Conservation (phyloP, 2,329 filamentous ascomycete species). For the Metarhizium rileyi region DNA sequence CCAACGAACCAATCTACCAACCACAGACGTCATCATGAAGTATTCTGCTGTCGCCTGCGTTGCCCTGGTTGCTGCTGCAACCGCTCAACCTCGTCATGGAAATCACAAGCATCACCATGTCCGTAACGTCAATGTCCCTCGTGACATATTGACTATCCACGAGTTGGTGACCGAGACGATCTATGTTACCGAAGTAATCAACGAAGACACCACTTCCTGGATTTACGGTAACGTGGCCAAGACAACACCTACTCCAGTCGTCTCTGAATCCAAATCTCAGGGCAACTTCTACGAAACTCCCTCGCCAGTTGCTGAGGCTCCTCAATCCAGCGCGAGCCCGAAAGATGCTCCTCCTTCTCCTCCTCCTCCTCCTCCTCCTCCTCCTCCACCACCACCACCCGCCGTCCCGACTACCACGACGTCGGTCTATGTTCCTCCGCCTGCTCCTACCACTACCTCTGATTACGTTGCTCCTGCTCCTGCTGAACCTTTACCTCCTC, state of each 20-base stretch:
- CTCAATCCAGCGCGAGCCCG: background rate
- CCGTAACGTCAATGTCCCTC: constrained; percentile 14
- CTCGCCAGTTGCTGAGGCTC: constrained; percentile 3
- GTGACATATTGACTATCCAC: constrained; percentile 35
- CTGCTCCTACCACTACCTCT: constrained; percentile 11
- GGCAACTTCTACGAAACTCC: constrained; percentile 22
- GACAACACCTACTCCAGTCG: constrained; percentile 10
- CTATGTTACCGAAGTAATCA: constrained; percentile 37
- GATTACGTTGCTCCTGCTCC: constrained; percentile 9
- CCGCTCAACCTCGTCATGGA: constrained; percentile 41
- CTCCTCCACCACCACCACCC: constrained; percentile 14
- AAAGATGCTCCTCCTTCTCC: constrained; percentile 5
- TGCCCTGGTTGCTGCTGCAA: constrained; percentile 29
- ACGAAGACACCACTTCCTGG: constrained; percentile 37
- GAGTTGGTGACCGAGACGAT: constrained; percentile 42
- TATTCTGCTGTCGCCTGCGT: constrained; percentile 21
- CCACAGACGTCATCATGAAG: constrained; percentile 31
- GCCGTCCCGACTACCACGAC: constrained; percentile 14
- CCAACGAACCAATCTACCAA: too few relatives aligned
- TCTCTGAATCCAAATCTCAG: constrained; percentile 11
- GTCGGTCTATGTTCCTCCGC: constrained; percentile 17
- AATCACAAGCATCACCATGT: constrained; percentile 25
- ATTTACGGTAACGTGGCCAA: constrained; percentile 24
- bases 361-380: constrained; percentile 9
- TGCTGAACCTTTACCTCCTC: constrained; percentile 9